phyloP scores from a whole-genome alignment of 2,329 filamentous ascomycete genomes.

The Penicillium thymicola region DNA sequence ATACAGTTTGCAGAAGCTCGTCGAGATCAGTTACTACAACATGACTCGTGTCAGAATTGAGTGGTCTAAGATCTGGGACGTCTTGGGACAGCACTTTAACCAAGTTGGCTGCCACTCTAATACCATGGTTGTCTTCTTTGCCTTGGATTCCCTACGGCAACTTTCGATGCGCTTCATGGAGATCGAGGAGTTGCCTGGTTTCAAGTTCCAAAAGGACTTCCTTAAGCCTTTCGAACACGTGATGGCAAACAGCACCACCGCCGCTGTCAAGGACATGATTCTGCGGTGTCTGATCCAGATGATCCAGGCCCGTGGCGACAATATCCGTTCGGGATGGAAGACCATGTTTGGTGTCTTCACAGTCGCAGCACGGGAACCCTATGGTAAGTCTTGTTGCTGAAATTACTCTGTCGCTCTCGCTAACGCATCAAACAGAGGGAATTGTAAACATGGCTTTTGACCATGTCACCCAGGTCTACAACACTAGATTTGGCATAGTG shows the following conservation, averaged over 20 bases:
- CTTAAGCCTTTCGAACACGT: slow-evolving; percentile 98
- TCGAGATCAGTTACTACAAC: slow-evolving; percentile 99
- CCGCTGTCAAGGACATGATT: slow-evolving; percentile 96
- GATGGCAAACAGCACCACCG: slow-evolving; percentile 84
- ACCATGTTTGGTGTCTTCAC: slow-evolving; percentile 99
- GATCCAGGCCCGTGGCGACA: slow-evolving; percentile 95
- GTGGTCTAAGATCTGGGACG: slow-evolving; percentile 96
- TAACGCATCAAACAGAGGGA: slow-evolving; percentile 57
- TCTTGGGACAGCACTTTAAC: slow-evolving; percentile 98
- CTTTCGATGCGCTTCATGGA: slow-evolving; percentile 99
- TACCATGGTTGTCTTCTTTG: slow-evolving; percentile 95
- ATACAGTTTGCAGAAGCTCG: slow-evolving; percentile 95
- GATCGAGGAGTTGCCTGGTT: slow-evolving; percentile 93
- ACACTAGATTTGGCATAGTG: slow-evolving; percentile 89
- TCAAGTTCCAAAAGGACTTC: slow-evolving; percentile 99
- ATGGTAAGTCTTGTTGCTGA: slow-evolving; percentile 50
- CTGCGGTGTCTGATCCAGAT: slow-evolving; percentile 95
- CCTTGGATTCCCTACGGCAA: slow-evolving; percentile 89
- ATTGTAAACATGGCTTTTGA: slow-evolving; percentile 97
- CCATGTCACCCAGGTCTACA: slow-evolving; percentile 94
- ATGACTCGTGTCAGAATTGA: slow-evolving; percentile 98
- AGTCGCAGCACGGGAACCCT: slow-evolving; percentile 85
- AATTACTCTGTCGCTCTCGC: neutral
- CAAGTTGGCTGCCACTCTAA: slow-evolving; percentile 95
- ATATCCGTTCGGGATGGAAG: slow-evolving; percentile 96